Base-by-base conservation (phyloP, 2,329 filamentous ascomycete genomes). In the Pyrenophora seminiperda region DNA sequence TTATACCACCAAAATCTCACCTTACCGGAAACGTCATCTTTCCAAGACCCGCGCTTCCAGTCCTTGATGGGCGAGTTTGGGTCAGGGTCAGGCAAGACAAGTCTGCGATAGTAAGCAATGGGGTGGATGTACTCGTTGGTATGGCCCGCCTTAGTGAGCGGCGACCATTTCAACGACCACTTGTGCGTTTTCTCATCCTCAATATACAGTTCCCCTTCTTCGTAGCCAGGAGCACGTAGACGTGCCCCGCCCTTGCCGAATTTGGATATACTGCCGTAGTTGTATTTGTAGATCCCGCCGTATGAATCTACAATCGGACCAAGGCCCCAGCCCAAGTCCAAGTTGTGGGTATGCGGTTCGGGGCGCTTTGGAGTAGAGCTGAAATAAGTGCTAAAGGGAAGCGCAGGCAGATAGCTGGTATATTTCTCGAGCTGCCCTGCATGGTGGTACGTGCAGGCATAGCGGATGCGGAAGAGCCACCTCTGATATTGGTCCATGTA, bases 81-180 rank as follows among this genome's bases (percentile, higher is more conserved):
- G 34, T 70, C 63, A 46, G 50, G 55, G n/a, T 59, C 63, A 20
- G 54, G 61, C 24, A 27, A 9, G 11, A 68, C 52, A 7, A 66
- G 45, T 14, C 56, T 51, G 45, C 70, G 70, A 24, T 66, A 62
- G 33, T 62, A 46, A 9, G 66, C 66, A 10, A 73, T 60, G 5
- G 79, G 75, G 50, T 81, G 79, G 7, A 81, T 76, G 53, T 80
- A 81, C 56, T 81, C 79, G 50, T 77, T 71, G 3, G 79, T 81
- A 7, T 76, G 65, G 9, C 72, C 66, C 5, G 78, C 59, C 0
- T 71, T 68, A 5, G 70, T 61, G 5, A 75, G 62, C 0, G 75
- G 76, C 4, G 62, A 54, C 13, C 66, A 63, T 14, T 72, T 73
- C 11, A 66, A 70, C 5, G 66, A 61, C 1, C 7, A 27, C 13